Percentiles rank a stretch among this genome's conserved stretches.
Evolutionary conservation across 306 rosid species (phyloP).

Genomic region (Acacia confusa): DNA sequence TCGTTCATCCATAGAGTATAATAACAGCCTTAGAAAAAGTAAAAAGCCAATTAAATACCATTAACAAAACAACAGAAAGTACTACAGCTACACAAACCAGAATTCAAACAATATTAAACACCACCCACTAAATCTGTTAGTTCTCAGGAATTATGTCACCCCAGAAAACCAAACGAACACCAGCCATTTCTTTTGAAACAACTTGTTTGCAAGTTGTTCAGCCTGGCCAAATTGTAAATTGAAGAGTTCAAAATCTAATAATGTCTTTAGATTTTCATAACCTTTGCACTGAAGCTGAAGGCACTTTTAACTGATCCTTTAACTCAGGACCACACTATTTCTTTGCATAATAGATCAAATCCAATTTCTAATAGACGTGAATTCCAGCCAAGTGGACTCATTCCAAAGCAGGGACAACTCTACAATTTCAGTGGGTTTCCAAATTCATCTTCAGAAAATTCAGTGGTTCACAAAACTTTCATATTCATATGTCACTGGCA

Average conservation of each 20-base stretch:
- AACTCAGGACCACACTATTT: background rate
- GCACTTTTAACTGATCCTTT: background rate
- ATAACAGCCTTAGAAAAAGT: background rate
- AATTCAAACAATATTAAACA: background rate
- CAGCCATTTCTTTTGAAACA: background rate
- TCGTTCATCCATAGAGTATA: background rate
- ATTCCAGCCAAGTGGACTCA: background rate
- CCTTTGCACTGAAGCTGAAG: background rate
- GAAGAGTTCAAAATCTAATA: background rate
- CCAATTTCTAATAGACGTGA: background rate
- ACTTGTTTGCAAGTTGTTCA: background rate
- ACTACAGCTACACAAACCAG: background rate
- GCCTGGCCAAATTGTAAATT: background rate
- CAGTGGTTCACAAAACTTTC: slow-evolving; percentile 8
- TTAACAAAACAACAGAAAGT: background rate
- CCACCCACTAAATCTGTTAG: background rate
- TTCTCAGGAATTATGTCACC: background rate
- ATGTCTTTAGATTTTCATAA: background rate
- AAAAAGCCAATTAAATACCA: background rate
- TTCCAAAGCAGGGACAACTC: background rate
- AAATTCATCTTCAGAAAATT: slow-evolving; percentile 19
- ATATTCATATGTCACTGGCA: slow-evolving; percentile 2
- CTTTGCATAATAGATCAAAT: background rate
- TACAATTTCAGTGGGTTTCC: background rate
- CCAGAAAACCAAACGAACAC: background rate